Conservation (phyloP, 1,284 basidiomycete species). For the Cryptococcus sp. region DNA sequence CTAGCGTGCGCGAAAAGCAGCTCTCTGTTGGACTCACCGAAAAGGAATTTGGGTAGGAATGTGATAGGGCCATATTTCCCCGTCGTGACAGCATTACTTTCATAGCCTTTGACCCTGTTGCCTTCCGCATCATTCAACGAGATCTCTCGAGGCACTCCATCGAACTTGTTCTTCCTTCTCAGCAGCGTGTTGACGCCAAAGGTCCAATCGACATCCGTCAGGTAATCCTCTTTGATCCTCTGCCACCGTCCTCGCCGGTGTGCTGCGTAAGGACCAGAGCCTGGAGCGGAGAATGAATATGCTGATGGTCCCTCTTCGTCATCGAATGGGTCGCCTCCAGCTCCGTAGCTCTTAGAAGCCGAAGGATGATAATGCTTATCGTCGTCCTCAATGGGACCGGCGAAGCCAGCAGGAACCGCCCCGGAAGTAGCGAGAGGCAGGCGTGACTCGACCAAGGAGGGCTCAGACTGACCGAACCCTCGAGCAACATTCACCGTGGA, state of each 20-base stretch:
- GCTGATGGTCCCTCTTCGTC: conserved; percentile 47
- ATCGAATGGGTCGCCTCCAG: conserved; percentile 38
- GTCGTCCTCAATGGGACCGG: conserved; percentile 17
- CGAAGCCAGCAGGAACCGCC: conserved; percentile 42
- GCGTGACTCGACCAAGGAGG: conserved; percentile 31
- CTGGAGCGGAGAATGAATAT: conserved; percentile 42
- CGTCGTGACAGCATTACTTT: conserved; percentile 85
- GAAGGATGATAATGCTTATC: conserved; percentile 17
- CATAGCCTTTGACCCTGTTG: conserved; percentile 62
- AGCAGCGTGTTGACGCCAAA: conserved; percentile 46
- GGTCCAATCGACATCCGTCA: conserved; percentile 51
- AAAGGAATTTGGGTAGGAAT: conserved; percentile 91
- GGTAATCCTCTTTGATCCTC: conserved; percentile 41
- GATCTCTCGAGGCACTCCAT: conserved; percentile 56
- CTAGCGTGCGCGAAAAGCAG: neutral
- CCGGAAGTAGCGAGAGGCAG: conserved; percentile 43
- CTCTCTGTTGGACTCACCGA: conserved; percentile 61
- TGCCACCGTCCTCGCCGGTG: conserved; percentile 35
- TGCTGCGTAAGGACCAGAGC: conserved; percentile 32
- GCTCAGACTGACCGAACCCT: conserved; percentile 29
- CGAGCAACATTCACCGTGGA: conserved; percentile 27
- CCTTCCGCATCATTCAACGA: conserved; percentile 67
- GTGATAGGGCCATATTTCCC: conserved; percentile 91
- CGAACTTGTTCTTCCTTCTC: conserved; percentile 46
- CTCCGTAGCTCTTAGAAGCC: conserved; percentile 23